These are phyloP conservation scores for Chlorophyllum brunneum DNA, from an alignment of 768 basidiomycete genomes.

Conservation along the genomic window DNA sequence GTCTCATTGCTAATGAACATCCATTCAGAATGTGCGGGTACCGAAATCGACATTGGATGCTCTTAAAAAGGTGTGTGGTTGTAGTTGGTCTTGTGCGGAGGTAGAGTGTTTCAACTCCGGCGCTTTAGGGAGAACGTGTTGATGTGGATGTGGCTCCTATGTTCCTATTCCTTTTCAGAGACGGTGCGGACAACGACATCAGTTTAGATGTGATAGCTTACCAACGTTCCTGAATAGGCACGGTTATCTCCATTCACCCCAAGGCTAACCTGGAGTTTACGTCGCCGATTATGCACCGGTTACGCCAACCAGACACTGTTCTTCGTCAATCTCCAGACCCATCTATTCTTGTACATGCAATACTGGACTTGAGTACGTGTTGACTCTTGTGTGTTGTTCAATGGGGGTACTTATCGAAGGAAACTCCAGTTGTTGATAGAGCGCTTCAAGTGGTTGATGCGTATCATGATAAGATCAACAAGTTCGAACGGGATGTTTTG, in stretches of 20 bases:
- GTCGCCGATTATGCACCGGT: conserved; percentile 51
- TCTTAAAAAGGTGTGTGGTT: conserved; percentile 26
- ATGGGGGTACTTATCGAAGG: not conserved
- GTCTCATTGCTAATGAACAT: not conserved
- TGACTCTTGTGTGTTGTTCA: not conserved
- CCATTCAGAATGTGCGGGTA: not conserved
- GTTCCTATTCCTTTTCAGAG: conserved; percentile 64
- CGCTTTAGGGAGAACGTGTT: conserved; percentile 49
- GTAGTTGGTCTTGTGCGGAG: conserved; percentile 1
- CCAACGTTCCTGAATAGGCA: conserved; percentile 35
- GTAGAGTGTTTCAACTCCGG: conserved; percentile 17
- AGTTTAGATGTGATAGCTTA: not conserved
- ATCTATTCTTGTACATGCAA: conserved; percentile 62
- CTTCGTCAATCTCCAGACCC: conserved; percentile 62
- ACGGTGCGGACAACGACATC: conserved; percentile 38
- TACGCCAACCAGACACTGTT: conserved; percentile 55
- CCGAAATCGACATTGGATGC: conserved; percentile 21
- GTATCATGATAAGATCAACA: conserved; percentile 59
- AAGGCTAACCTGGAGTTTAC: conserved; percentile 45
- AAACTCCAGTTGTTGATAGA: conserved; percentile 55
- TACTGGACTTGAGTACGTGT: conserved; percentile 54
- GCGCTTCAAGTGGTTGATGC: conserved; percentile 66
- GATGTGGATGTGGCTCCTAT: conserved; percentile 57
- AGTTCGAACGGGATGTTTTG: conserved; percentile 58
- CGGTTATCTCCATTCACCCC: conserved; percentile 57